Conservation (phyloP, 352 stramenopile species). For the Phytophthora cactorum region DNA sequence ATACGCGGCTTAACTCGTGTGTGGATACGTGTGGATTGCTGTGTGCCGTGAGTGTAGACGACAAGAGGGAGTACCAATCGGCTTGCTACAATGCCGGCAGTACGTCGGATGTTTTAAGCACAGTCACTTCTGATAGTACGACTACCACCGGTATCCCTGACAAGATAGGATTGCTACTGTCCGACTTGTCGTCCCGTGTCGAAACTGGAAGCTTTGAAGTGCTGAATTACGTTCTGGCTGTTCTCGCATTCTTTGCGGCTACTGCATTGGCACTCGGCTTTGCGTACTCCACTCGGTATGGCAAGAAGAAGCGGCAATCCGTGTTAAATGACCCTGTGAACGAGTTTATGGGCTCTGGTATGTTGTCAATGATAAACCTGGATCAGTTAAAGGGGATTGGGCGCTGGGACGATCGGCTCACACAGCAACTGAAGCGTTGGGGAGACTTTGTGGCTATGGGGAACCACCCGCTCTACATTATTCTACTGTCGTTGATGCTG, state of each 20-base stretch:
- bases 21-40: conserved; percentile 66
- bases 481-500: conserved; percentile 49
- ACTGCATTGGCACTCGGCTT: conserved; percentile 52
- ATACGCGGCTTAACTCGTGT: conserved; percentile 55
- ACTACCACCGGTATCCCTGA: conserved; percentile 6
- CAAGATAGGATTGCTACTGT: conserved; percentile 50
- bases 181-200: conserved; percentile 50
- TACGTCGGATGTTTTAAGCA: conserved; percentile 18
- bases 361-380: conserved; percentile 29
- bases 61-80: conserved; percentile 44
- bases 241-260: conserved; percentile 51
- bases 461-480: conserved; percentile 53
- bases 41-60: conserved; percentile 47
- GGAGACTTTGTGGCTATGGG: conserved; percentile 53
- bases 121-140: conserved; percentile 11
- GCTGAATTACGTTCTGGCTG: conserved; percentile 64
- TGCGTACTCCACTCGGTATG: conserved; percentile 46
- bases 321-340: conserved; percentile 26
- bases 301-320: conserved; percentile 40
- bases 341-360: conserved; percentile 10
- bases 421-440: conserved; percentile 49
- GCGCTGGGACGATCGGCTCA: conserved; percentile 44
- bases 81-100: conserved; percentile 44
- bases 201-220: conserved; percentile 43
- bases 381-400: conserved; percentile 42